phyloP scores from a whole-genome alignment of 257 asterid species.

The Capsicum rhomboideum region DNA sequence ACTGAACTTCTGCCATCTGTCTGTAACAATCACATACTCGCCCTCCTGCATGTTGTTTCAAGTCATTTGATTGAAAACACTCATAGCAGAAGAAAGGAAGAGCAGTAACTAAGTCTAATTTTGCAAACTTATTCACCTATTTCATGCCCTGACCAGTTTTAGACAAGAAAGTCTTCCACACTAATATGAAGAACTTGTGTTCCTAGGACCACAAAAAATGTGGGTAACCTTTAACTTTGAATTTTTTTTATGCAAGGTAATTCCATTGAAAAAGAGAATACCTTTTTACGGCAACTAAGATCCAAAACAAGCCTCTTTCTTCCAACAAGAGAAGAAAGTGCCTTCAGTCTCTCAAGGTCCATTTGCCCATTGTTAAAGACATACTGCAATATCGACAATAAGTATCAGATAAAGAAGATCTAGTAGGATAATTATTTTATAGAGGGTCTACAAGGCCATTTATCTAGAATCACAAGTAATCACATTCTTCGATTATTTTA shows the following conservation, averaged over 20 bases:
- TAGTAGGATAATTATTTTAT: background rate
- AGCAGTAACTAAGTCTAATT: background rate
- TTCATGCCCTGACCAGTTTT: background rate
- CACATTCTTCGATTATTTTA: background rate
- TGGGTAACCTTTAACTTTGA: background rate
- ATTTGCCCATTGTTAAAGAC: slow-evolving; percentile 84
- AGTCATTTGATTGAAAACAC: slow-evolving; percentile 6
- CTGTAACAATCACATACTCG: slow-evolving; percentile 79
- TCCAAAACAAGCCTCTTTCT: slow-evolving; percentile 79
- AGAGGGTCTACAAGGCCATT: background rate
- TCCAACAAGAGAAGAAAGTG: slow-evolving; percentile 66
- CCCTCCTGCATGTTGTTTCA: slow-evolving; percentile 40
- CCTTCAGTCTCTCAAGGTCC: slow-evolving; percentile 73
- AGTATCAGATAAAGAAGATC: slow-evolving; percentile 6
- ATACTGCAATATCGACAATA: slow-evolving; percentile 42
- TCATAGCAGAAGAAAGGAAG: background rate
- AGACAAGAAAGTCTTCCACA: background rate
- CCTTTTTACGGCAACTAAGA: slow-evolving; percentile 97
- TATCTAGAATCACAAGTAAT: background rate
- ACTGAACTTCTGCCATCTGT: slow-evolving; percentile 96
- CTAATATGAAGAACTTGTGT: background rate
- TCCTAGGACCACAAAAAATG: background rate
- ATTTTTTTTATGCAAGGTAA: background rate
- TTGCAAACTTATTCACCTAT: background rate
- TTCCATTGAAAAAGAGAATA: slow-evolving; percentile 14